Conservation (phyloP, 129 eudicot genomes). For the Pittosporum tobira region DNA sequence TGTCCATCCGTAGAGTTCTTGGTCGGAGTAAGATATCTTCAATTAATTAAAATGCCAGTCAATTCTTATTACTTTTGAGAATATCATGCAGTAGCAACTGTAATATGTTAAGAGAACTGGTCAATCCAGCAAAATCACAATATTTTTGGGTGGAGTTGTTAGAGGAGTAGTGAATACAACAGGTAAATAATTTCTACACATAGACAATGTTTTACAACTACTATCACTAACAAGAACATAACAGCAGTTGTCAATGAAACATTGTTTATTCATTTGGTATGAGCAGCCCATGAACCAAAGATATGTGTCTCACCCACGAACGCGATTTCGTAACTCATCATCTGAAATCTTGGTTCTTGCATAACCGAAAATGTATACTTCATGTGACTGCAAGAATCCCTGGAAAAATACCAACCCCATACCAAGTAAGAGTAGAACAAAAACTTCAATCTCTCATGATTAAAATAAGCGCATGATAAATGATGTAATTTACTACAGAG, state of each 20-base stretch:
- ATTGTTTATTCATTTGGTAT: neutral
- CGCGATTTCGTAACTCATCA: constrained; percentile 68
- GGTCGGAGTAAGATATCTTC: constrained; percentile 68
- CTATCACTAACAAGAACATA: neutral
- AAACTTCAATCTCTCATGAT: too few species aligned
- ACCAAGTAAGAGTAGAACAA: constrained; percentile 5
- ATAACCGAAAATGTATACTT: constrained; percentile 90
- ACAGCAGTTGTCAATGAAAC: neutral
- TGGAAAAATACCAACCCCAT: constrained; percentile 21
- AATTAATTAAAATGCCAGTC: constrained; percentile 13
- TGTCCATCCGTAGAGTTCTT: constrained; percentile 38
- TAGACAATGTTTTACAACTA: neutral
- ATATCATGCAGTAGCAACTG: constrained; percentile 2
- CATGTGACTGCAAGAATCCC: constrained; percentile 63
- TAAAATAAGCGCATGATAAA: neutral
- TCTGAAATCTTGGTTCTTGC: constrained; percentile 85
- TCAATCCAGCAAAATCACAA: neutral
- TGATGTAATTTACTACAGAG: neutral
- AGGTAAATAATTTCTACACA: neutral
- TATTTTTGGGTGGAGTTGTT: neutral
- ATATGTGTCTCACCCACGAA: constrained; percentile 62
- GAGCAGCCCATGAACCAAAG: neutral
- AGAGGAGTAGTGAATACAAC: too few species aligned
- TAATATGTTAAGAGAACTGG: neutral
- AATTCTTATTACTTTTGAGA: neutral